Conservation (phyloP, 768 basidiomycete species). For the Tulasnella sp. region DNA sequence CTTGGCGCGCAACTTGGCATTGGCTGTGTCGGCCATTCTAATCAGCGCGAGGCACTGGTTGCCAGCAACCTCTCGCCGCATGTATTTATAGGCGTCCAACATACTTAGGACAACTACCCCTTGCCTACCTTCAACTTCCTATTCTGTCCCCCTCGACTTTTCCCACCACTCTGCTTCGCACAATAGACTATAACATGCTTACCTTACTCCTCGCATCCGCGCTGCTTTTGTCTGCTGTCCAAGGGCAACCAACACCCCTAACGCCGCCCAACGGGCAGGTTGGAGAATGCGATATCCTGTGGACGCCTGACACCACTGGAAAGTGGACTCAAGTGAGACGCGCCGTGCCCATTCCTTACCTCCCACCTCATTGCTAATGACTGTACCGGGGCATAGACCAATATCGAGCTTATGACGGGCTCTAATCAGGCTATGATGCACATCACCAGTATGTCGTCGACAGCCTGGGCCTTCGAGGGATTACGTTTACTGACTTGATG, state of each 20-base stretch:
- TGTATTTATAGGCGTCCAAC: too few relatives aligned
- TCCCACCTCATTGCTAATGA: too few relatives aligned
- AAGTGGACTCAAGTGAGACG: constrained; percentile 51
- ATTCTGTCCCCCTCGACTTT: too few relatives aligned
- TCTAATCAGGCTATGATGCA: constrained; percentile 57
- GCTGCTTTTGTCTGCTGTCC: constrained; percentile 13
- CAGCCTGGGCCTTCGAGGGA: background rate
- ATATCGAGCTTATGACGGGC: constrained; percentile 74
- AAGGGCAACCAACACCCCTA: constrained; percentile 41
- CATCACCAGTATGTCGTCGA: constrained; percentile 34
- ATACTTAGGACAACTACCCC: too few relatives aligned
- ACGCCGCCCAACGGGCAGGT: constrained; percentile 51
- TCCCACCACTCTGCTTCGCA: too few relatives aligned
- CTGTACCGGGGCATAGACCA: constrained; percentile 11
- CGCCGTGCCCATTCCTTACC: too few relatives aligned
- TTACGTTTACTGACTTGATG: background rate
- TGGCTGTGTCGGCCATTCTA: too few relatives aligned
- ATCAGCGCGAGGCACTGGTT: too few relatives aligned
- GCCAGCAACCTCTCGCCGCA: too few relatives aligned
- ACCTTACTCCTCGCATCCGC: background rate
- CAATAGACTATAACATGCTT: too few relatives aligned
- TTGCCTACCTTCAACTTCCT: too few relatives aligned
- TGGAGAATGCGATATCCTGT: constrained; percentile 49
- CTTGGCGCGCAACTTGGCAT: too few relatives aligned
- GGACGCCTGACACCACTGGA: constrained; percentile 39